Conservation (phyloP, 148 eudicot species). For the Fagopyrum homotropicum region DNA sequence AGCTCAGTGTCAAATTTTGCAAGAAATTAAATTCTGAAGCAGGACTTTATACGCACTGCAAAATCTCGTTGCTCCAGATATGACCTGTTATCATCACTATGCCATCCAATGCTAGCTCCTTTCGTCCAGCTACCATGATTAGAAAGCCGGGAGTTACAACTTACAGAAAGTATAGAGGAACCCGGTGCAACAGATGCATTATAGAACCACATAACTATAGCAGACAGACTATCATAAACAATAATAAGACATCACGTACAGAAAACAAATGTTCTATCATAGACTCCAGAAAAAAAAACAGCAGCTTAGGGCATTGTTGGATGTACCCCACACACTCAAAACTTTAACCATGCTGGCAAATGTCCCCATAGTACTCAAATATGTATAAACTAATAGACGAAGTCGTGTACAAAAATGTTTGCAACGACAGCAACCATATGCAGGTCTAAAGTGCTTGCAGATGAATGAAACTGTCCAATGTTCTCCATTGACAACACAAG, state of each 20-base stretch:
- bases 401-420: too few relatives aligned
- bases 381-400: neutral
- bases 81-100: conserved; percentile 89
- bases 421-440: too few relatives aligned
- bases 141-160: conserved; percentile 3
- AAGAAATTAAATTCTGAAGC: neutral
- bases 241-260: neutral
- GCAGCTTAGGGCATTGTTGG: neutral
- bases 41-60: conserved; percentile 45
- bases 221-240: neutral
- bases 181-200: neutral
- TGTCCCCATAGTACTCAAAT: neutral
- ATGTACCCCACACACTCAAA: neutral
- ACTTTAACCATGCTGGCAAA: neutral
- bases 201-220: neutral
- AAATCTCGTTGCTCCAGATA: conserved; percentile 87
- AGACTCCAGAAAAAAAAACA: neutral
- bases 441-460: too few relatives aligned
- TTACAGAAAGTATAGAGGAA: neutral
- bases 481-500: too few relatives aligned
- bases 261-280: neutral
- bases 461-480: too few relatives aligned
- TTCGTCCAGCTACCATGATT: conserved; percentile 58
- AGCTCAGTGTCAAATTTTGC: neutral
- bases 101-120: conserved; percentile 99